These are phyloP conservation scores for Spongospora subterranea DNA, from an alignment of 208 protist species.

Conservation along the genomic window DNA sequence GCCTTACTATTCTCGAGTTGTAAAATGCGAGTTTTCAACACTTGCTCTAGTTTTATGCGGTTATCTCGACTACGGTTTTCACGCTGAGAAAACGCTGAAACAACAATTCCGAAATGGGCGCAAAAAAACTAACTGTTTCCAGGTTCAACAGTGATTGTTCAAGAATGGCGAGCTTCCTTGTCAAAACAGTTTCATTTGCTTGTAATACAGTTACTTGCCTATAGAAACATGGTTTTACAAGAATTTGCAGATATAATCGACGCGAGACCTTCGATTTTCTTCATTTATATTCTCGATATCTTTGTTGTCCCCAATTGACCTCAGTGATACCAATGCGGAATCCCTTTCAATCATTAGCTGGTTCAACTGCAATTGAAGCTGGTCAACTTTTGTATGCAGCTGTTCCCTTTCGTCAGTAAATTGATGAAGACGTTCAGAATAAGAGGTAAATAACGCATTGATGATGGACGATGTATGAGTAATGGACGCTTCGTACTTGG, in stretches of 20 bases:
- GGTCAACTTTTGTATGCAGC: not conserved
- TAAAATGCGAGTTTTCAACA: slow-evolving; percentile 1
- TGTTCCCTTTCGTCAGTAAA: slow-evolving; percentile 13
- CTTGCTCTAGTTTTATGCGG: slow-evolving; percentile 3
- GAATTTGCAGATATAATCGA: not conserved
- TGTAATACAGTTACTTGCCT: slow-evolving; percentile 17
- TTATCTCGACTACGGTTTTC: slow-evolving; percentile 1
- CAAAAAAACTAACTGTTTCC: not conserved
- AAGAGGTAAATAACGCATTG: not conserved
- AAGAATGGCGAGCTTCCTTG: not conserved
- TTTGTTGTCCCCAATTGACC: not conserved
- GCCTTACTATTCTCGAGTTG: not conserved
- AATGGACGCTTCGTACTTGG: slow-evolving; percentile 20
- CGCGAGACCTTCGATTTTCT: not conserved
- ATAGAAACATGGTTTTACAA: not conserved
- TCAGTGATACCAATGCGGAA: not conserved
- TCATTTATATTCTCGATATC: not conserved
- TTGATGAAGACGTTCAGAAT: not conserved
- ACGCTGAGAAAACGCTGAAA: not conserved
- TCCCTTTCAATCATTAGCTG: not conserved
- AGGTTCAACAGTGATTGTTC: slow-evolving; percentile 20
- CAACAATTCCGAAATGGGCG: not conserved
- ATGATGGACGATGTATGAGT: not conserved
- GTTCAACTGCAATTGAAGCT: not conserved
- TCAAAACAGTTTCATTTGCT: slow-evolving; percentile 5